Base-by-base conservation (phyloP, 2,329 filamentous ascomycete genomes). In the Apiospora arundinis region DNA sequence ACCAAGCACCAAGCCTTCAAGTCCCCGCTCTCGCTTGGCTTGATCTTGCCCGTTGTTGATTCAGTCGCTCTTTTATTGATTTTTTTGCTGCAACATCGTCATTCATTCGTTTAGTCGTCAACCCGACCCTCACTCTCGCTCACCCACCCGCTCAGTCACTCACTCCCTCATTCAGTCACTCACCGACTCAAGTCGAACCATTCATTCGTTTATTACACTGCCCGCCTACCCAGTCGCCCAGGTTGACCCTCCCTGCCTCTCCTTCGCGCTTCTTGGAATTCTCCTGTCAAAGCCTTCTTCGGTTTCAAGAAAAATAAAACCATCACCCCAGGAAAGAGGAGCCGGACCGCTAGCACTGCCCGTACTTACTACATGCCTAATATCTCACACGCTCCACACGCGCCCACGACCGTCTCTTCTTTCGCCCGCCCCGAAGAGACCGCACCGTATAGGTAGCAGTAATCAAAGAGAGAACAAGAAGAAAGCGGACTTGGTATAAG, bases 241-340 rank as follows among this genome's bases (percentile, higher is more conserved):
- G 32, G 32, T 32, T 32, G 32, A 32, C 6, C 32, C 32, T 32
- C 32, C 32, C 8, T 18, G 28, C 49, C 49, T 16, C 25, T 25
- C 16, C 49, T 56, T 56, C 49, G 49, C 18, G 52, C 52, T 32
- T 60, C 52, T 60, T 37, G 52, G 52, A 60, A 60, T n/a, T 28
- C 28, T 60, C 28, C 52, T 37, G 52, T 60, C 52, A 37, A 60
- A 28, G 12, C 52, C 52, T 60, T 32, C 18, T 56, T 56, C 52
- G 5, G 52, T 60, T 37, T 60, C 52, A 37, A 32, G 32, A 56
- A 60, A 45, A 32, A 32, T 32, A 32, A 21, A 28, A 60, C 52
- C 52, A 37, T 25, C 32, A 28, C 52, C 52, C 52, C 52, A 60
- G 52, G 52, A 60, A 60, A 60, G 28, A 60, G 52, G 52, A 60